These are phyloP conservation scores for Microcos paniculata DNA, from an alignment of 345 rosid genomes.

Conservation along the genomic window DNA sequence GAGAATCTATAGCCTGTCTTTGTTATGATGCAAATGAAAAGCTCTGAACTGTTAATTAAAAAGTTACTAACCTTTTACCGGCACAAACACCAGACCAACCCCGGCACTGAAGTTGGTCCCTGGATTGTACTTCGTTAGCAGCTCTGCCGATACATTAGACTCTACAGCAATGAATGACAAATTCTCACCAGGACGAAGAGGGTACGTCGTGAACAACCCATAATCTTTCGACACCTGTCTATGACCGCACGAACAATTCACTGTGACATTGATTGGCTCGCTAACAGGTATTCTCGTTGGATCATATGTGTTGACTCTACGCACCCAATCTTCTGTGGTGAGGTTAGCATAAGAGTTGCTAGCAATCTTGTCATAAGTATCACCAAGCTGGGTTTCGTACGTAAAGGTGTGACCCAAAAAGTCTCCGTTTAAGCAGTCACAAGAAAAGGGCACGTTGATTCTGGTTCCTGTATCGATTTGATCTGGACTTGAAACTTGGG, in stretches of 20 bases:
- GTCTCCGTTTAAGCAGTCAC: conserved; percentile 48
- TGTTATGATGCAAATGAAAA: too few species aligned
- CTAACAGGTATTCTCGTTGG: conserved; percentile 23
- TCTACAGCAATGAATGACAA: conserved; percentile 27
- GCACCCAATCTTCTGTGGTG: conserved; percentile 43
- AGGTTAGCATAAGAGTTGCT: conserved; percentile 33
- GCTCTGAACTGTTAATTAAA: background rate
- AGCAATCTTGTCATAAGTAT: conserved; percentile 33
- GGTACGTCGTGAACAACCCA: conserved; percentile 44
- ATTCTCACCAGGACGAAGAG: conserved; percentile 35
- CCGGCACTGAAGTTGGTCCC: conserved; percentile 36
- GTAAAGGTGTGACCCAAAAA: conserved; percentile 49
- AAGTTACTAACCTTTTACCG: conserved; percentile 44
- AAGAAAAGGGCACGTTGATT: conserved; percentile 42
- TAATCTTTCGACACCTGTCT: conserved; percentile 33
- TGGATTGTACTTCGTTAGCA: conserved; percentile 37
- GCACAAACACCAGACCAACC: conserved; percentile 43
- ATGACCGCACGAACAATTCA: conserved; percentile 54
- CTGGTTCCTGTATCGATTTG: conserved; percentile 14
- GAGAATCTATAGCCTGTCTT: too few species aligned
- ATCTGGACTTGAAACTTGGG: conserved; percentile 26
- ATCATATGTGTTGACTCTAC: conserved; percentile 34
- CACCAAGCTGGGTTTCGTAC: conserved; percentile 29
- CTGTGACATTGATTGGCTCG: conserved; percentile 39
- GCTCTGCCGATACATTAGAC: conserved; percentile 21